Percentiles rank a stretch among this genome's conserved stretches.
Conservation (phyloP, 208 protist genomes). For the Leptomonas seymouri region DNA sequence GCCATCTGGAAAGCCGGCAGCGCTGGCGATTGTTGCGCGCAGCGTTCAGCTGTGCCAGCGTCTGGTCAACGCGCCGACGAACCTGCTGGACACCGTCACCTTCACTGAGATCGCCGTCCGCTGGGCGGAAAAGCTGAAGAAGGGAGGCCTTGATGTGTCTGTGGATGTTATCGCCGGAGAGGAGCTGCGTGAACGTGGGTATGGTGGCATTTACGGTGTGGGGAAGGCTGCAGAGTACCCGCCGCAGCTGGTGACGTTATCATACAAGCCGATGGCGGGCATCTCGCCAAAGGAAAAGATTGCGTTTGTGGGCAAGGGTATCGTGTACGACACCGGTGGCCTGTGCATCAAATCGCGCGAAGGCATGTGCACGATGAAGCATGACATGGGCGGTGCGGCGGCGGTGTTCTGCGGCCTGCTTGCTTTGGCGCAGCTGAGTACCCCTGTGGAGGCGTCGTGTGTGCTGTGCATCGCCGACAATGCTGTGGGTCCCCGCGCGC, state of each 20-base stretch:
- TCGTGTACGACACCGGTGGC: conserved; percentile 94
- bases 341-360: conserved; percentile 78
- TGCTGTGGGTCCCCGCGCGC: conserved; percentile 72
- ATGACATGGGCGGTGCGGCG: conserved; percentile 92
- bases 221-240: conserved; percentile 89
- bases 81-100: conserved; percentile 83
- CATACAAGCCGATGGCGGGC: conserved; percentile 61
- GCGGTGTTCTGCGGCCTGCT: conserved; percentile 85
- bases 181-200: conserved; percentile 80
- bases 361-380: conserved; percentile 92
- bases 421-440: conserved; percentile 46
- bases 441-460: conserved; percentile 46
- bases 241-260: conserved; percentile 78
- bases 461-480: conserved; percentile 92
- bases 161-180: conserved; percentile 71
- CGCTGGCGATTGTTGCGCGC: conserved; percentile 34
- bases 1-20: conserved; percentile 25
- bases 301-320: conserved; percentile 91
- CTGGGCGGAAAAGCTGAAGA: conserved; percentile 43
- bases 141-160: conserved; percentile 32
- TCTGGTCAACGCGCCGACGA: conserved; percentile 85
- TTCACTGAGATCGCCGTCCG: conserved; percentile 77
- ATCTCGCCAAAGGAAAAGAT: conserved; percentile 63
- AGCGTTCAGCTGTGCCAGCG: conserved; percentile 80
- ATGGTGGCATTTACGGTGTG: conserved; percentile 80